phyloP scores from a whole-genome alignment of 2,329 filamentous ascomycete genomes.

The Spiromastix sp. region DNA sequence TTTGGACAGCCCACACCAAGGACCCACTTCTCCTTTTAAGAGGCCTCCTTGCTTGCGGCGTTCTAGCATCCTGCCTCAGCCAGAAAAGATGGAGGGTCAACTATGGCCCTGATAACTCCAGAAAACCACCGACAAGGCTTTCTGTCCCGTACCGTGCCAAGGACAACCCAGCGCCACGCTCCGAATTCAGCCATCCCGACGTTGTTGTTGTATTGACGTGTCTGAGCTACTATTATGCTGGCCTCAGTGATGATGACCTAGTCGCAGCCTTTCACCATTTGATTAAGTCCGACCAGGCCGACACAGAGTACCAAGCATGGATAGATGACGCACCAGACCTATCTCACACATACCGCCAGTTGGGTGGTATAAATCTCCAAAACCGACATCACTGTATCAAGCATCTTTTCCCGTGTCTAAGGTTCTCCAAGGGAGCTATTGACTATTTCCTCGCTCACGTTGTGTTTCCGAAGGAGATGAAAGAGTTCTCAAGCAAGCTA shows the following conservation, averaged over 20 bases:
- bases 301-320: constrained; percentile 36
- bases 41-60: constrained; percentile 45
- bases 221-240: constrained; percentile 47
- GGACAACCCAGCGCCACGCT: constrained; percentile 43
- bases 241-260: constrained; percentile 43
- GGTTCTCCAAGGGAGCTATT: constrained; percentile 43
- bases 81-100: constrained; percentile 56
- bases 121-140: constrained; percentile 42
- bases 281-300: constrained; percentile 40
- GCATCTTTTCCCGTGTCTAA: constrained; percentile 44
- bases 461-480: constrained; percentile 52
- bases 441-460: constrained; percentile 53
- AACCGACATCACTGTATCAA: constrained; percentile 40
- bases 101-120: constrained; percentile 44
- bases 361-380: constrained; percentile 48
- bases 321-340: constrained; percentile 22
- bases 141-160: constrained; percentile 53
- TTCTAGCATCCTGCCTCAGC: constrained; percentile 44
- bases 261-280: constrained; percentile 40
- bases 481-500: constrained; percentile 53
- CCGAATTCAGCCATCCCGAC: constrained; percentile 55
- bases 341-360: constrained; percentile 27
- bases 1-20: constrained; percentile 34
- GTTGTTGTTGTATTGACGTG: constrained; percentile 47
- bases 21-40: constrained; percentile 19